These are phyloP conservation scores for Penicillium hesseltinei DNA, from an alignment of 2,329 filamentous ascomycete species.

Conservation along the genomic window DNA sequence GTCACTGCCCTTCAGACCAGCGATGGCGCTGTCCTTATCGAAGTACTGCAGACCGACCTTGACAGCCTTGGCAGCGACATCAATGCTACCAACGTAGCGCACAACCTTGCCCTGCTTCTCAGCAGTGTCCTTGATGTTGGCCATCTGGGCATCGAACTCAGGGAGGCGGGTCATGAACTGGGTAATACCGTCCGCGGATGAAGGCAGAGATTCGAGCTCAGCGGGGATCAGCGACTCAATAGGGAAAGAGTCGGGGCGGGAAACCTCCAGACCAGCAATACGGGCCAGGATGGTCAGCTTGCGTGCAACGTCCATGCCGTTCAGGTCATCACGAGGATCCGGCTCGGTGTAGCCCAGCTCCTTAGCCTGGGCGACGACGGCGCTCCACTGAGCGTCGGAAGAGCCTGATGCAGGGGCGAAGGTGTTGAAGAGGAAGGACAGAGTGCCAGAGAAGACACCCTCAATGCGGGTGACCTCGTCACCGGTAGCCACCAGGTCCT, in stretches of 20 bases:
- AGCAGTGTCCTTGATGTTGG: slow-evolving; percentile 78
- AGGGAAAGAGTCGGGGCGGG: slow-evolving; percentile 83
- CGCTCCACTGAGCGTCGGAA: slow-evolving; percentile 71
- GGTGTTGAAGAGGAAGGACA: slow-evolving; percentile 97
- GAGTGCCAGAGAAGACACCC: slow-evolving; percentile 95
- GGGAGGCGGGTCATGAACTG: slow-evolving; percentile 82
- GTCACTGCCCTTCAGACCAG: slow-evolving; percentile 91
- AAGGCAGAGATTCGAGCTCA: slow-evolving; percentile 73
- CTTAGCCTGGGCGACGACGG: slow-evolving; percentile 89
- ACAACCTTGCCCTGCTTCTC: slow-evolving; percentile 87
- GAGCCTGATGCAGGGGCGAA: slow-evolving; percentile 77
- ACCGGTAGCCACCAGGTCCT: slow-evolving; percentile 90
- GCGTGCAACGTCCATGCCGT: slow-evolving; percentile 85
- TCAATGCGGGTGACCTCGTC: slow-evolving; percentile 90
- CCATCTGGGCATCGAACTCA: slow-evolving; percentile 86
- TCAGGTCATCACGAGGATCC: slow-evolving; percentile 81
- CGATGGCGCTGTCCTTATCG: slow-evolving; percentile 85
- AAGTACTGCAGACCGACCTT: slow-evolving; percentile 92
- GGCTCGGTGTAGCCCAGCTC: slow-evolving; percentile 89
- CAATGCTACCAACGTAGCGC: slow-evolving; percentile 89
- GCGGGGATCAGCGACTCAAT: slow-evolving; percentile 91
- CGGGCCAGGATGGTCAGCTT: slow-evolving; percentile 94
- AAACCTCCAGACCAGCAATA: slow-evolving; percentile 75
- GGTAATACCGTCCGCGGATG: slow-evolving; percentile 57
- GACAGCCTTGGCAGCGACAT: slow-evolving; percentile 74